Base-by-base conservation (phyloP, 306 rosid genomes). In the Datisca glomerata region DNA sequence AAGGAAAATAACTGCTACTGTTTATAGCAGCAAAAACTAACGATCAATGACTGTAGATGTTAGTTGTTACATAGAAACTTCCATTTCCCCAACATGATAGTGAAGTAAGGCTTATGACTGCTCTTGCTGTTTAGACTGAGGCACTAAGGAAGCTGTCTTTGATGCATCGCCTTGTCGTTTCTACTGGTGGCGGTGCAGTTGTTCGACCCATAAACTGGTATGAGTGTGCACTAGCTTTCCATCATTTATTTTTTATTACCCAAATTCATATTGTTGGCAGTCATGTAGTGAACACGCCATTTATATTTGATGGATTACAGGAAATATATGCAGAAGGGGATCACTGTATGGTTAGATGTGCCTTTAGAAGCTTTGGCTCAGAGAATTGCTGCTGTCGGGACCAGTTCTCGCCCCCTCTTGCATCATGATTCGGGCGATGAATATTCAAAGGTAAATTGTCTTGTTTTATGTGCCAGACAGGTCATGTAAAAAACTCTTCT, bases 101-200 rank as follows among this genome's bases (percentile, higher is more conserved):
- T 14, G 15, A 8, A 13, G 36, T 59, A 23, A 40, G 47, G 44
- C 47, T 46, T 58, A n/a, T 15, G 39, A 24, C 42, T 46, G n/a
- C n/a, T 55, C 19, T 57, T 54, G 50, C 39, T 19, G 59, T 67
- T 63, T 73, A 89, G 98, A 80, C 76, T 12, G 86, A 80, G 74
- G 81, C 31, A 32, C 69, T 89, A 69, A 66, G 21, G 49, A 66
- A 78, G 66, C 60, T 80, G 40, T 84, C 95, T 55, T 53, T 50
- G 61, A 70, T 66, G 93, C 71, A 41, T 43, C 73, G 21, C 48
- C 48, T 61, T 31, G 91, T 89, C 55, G 66, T 80, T 70, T 84
- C 98, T 52, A 89, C 98, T 28, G 98, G 98, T 38, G 98, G 98
- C 60, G 98, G 96, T 49, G 93, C 70, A 15, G 98, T 89, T 51